A percentile compares a stretch with the other conserved stretches of the same genome.
These are phyloP conservation scores for Hordeum vulgare DNA, from an alignment of 176 grass and related monocot species.

Conservation along the genomic window DNA sequence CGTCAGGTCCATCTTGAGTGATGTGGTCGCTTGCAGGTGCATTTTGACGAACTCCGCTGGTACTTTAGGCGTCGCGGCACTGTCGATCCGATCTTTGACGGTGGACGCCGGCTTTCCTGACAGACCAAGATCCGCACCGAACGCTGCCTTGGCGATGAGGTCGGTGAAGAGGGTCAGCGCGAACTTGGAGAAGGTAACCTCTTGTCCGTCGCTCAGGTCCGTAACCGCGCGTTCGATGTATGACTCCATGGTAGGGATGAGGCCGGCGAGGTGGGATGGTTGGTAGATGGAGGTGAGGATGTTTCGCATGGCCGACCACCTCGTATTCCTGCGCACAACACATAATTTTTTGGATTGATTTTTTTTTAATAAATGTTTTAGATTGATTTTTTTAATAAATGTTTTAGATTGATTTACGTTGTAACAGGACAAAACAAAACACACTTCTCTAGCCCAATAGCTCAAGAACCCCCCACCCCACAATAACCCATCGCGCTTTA, in stretches of 20 bases:
- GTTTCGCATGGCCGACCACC: slow-evolving; percentile 39
- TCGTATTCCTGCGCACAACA: slow-evolving; percentile 11
- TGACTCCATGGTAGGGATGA: slow-evolving; percentile 38
- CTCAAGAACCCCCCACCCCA: too few species aligned
- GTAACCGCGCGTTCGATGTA: slow-evolving; percentile 11
- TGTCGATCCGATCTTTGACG: not conserved
- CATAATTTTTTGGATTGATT: too few species aligned
- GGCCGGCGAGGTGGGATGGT: slow-evolving; percentile 24
- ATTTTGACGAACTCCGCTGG: slow-evolving; percentile 25
- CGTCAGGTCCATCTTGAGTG: slow-evolving; percentile 47
- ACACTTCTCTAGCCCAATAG: too few species aligned
- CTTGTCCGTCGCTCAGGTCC: not conserved
- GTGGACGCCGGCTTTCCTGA: not conserved
- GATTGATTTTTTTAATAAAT: too few species aligned
- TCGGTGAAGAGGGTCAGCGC: slow-evolving; percentile 29
- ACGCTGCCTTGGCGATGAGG: slow-evolving; percentile 36
- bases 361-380: too few species aligned
- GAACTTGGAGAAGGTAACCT: slow-evolving; percentile 29
- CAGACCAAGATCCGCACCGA: slow-evolving; percentile 33
- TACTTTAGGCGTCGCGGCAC: not conserved
- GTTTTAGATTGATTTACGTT: too few species aligned
- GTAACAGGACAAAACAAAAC: too few species aligned
- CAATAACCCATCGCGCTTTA: too few species aligned
- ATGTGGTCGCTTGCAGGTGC: slow-evolving; percentile 40
- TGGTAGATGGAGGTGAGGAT: slow-evolving; percentile 45